Evolutionary conservation across 768 basidiomycete species (phyloP), one percentile per base, ranked within the genome.

Genomic region (Termitomyces sp.): DNA sequence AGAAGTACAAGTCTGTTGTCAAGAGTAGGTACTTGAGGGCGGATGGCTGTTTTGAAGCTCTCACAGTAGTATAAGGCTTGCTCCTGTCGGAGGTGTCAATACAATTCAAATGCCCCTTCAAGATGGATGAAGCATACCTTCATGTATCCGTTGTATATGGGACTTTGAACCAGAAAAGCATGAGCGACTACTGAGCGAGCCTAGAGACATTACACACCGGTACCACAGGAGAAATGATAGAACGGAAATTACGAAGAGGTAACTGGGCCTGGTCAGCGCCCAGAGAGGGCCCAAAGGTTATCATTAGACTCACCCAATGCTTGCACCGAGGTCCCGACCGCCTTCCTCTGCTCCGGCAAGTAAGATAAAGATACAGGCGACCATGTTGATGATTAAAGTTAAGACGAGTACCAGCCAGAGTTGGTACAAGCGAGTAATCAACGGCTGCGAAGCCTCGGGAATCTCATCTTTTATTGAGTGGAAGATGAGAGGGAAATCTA

Each of bases 111-210:
- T 50, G 33, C 44, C 54, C 56, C 54, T 59, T 40, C 40, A 35
- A 50, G 63, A 46, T 59, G 54, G 50, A 33, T 51, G 52, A 37
- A 54, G 66, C 76, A 68, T 65, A 87, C 95, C 82, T 97, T 96
- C 86, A 94, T 92, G 76, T 93, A 96, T 53, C 91, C 95, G 64
- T 97, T 95, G 77, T 98, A 98, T 67, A 95, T 91, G 15, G 96
- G 95, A 66, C 93, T 93, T 66, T 38, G 60, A 54, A 30, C 57
- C 55, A 51, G 37, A 33, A 54, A 58, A 19, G n/a, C 15, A 23
- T 53, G 14, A 45, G 42, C 17, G n/a, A 15, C 19, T 11, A 19
- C 40, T 51, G 17, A 23, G 31, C 43, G 33, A 35, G 9, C 23
- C 31, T 30, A 35, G 42, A 11, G 19, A 53, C 23, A 52, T 37